Base-by-base conservation (phyloP, 179 eudicot genomes). In the Beta lomatogona region DNA sequence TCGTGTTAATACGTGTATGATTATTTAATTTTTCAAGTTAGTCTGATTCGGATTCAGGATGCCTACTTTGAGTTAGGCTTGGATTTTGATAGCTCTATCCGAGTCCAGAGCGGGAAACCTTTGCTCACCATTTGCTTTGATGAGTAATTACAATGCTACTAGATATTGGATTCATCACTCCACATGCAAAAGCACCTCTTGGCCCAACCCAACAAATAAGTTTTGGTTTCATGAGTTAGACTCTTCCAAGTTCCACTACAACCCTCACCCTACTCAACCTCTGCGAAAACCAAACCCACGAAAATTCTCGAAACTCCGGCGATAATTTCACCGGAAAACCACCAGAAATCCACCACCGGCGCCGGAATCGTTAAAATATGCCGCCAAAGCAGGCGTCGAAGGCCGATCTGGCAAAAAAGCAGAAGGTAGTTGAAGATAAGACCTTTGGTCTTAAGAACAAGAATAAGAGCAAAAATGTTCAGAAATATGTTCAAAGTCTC, bases 401-500 rank as follows among this genome's bases (percentile, higher is more conserved):
- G 87, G 86, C 97, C 71, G 99, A 94, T 81, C 54, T 92, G 13
- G 97, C 96, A 9, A 96, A 96, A 87, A 96, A 96, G 90, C 99
- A 96, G 86, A 96, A 96, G 87, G 52, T 89, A 4, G 93, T 92
- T 22, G 99, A 95, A 61, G 99, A 95, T 91, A 95, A 95, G 88
- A 95, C 99, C 18, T 95, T 95, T 79, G 99, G 99, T 54, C 90
- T 96, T 64, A 96, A 96, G 87, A 96, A 96, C 88, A 96, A 96
- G 79, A 92, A 90, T 84, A 96, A 96, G 91, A 91, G 96, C 82
- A 96, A 96, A 86, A 92, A 82, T 87, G 98, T 96, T 21, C 99
- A 96, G 93, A 96, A 96, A 86, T 96, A 96, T 79, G 99, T 96
- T 45, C 98, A 96, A 78, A 86, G 63, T 55, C 89, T 96, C 63